Percentiles rank a stretch among this genome's conserved stretches.
Conservation (phyloP, 441 rosid genomes). For the Adansonia grandidieri region DNA sequence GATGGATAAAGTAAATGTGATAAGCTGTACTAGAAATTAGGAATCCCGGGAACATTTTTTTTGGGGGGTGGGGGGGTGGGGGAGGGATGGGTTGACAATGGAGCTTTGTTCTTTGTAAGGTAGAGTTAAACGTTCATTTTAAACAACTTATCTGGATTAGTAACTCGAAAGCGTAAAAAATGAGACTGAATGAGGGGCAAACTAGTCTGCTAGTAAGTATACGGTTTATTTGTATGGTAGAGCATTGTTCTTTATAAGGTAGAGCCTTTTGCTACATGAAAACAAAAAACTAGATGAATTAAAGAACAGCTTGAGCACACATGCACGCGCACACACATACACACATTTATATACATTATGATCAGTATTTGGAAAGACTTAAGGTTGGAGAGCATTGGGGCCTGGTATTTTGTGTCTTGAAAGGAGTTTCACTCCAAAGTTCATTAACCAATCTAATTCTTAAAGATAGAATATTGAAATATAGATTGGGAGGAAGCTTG, state of each 20-base stretch:
- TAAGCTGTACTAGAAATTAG: neutral
- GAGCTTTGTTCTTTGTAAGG: neutral
- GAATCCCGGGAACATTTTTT: neutral
- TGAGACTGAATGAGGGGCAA: neutral
- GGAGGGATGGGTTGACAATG: neutral
- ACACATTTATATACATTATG: no score
- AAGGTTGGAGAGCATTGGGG: no score
- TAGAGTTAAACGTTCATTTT: neutral
- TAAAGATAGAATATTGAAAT: neutral
- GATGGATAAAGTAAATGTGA: neutral
- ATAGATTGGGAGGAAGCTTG: neutral
- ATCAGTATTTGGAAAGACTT: no score
- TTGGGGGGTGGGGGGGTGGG: neutral
- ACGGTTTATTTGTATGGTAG: neutral
- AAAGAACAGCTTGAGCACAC: no score
- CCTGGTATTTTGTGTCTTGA: neutral
- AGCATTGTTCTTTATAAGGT: neutral
- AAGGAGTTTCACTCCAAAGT: neutral
- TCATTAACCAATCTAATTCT: neutral
- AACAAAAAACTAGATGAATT: no score
- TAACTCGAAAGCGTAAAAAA: neutral
- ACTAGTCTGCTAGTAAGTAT: neutral
- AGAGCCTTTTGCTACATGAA: neutral
- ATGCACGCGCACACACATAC: no score
- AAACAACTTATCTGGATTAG: neutral